Conservation (phyloP, 768 basidiomycete genomes). For the Panus rudis region DNA sequence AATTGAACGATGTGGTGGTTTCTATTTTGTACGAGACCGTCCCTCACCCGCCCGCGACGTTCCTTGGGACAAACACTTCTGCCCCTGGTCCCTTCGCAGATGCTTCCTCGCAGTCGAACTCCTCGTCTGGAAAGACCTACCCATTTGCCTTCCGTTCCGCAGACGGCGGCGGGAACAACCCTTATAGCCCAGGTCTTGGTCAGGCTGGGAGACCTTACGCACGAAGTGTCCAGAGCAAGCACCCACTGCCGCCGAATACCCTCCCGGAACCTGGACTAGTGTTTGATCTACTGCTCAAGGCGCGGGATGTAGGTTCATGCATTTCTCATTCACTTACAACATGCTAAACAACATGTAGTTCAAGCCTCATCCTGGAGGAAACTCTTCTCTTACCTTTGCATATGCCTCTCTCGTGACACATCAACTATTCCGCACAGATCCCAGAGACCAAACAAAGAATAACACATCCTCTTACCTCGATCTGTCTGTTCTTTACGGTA, state of each 20-base stretch:
- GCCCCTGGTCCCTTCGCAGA: conserved; percentile 2
- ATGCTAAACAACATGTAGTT: conserved; percentile 6
- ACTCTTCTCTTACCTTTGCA: conserved; percentile 25
- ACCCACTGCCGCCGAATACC: conserved; percentile 31
- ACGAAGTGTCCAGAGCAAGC: conserved; percentile 41
- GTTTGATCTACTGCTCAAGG: conserved; percentile 32
- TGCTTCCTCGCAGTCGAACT: conserved; percentile 2
- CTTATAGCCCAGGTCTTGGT: conserved; percentile 39
- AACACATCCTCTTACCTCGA: conserved; percentile 51
- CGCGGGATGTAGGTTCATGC: conserved; percentile 16
- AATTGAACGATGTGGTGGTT: conserved; percentile 13
- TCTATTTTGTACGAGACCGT: conserved; percentile 22
- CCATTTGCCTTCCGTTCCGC: conserved; percentile 33
- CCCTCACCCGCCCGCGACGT: conserved; percentile 24
- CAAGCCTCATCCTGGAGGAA: conserved; percentile 25
- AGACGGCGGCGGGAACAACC: conserved; percentile 47
- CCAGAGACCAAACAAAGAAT: conserved; percentile 38
- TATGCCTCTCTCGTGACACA: conserved; percentile 22
- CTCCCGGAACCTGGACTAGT: conserved; percentile 42
- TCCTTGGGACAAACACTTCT: conserved; percentile 9
- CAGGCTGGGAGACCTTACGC: conserved; percentile 47
- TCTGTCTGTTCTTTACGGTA: conserved; percentile 49
- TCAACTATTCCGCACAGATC: conserved; percentile 39
- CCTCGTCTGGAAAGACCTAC: no score
- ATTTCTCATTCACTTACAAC: background rate